Evolutionary conservation across 352 stramenopile species (phyloP), one percentile per base, ranked within the genome.

Genomic region (Pilasporangium apinafurcum): DNA sequence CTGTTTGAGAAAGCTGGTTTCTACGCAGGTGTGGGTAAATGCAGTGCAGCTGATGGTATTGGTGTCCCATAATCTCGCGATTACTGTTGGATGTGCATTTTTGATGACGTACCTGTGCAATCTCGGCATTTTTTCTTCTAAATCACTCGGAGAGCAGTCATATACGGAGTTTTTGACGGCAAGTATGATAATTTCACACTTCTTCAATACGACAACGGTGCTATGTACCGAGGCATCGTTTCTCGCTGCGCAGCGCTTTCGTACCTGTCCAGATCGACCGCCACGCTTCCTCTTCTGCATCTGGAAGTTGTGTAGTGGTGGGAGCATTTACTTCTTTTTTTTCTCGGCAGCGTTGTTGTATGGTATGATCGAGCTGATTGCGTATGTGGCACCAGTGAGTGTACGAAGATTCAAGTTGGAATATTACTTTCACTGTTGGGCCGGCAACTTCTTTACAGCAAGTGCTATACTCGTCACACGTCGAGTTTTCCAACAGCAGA

Each of bases 401-500:
- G 13, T 47, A 14, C 40, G 40, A 18, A 26, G 29, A 20, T 28
- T 29, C 40, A 20, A 24, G 8, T 30, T 47, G 20, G 40, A 47
- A 30, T 47, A 28, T 30, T 47, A 47, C 40, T 13, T 37, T 21
- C 17, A 14, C 10, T 37, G 12, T 21, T 21, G 35, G 20, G 27
- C 28, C 16, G 27, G 16, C 9, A 22, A 43, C 21, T 13, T 30
- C 5, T 43, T 29, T 30, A 36, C 26, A 13, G 27, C 40, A 21
- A 37, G 14, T 12, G 28, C 40, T 8, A 35, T 37, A 27, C n/a
- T 47, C 6, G 35, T 30, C 10, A 35, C 20, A 22, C 40, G 40
- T 1, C 40, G 40, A 14, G 20, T 47, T 22, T 37, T 47, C 28
- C 27, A 37, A 8, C n/a, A n/a, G 8, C 8, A 47, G 40, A 47